Percentiles rank a stretch among this genome's conserved stretches.
Conservation (phyloP, 768 basidiomycete genomes). For the Amanita molliuscula region DNA sequence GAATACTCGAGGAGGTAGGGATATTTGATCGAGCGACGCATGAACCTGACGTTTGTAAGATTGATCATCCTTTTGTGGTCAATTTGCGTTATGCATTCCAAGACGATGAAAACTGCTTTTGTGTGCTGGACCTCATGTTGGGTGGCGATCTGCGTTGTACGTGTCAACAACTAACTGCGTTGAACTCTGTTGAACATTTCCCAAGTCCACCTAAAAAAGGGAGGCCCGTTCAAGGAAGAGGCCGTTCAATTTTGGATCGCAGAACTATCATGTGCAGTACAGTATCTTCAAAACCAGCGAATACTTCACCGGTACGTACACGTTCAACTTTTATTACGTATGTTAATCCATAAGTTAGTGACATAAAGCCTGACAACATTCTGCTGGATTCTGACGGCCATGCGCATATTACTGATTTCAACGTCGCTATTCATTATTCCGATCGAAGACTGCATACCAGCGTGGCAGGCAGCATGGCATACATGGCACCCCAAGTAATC, state of each 20-base stretch:
- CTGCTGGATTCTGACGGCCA: conserved; percentile 90
- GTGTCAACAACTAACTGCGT: conserved; percentile 19
- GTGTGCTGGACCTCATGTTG: conserved; percentile 93
- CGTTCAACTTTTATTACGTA: background rate
- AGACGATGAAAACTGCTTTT: conserved; percentile 96
- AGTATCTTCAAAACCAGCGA: conserved; percentile 82
- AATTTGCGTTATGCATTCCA: conserved; percentile 95
- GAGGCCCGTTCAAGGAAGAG: conserved; percentile 53
- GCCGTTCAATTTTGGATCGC: conserved; percentile 82
- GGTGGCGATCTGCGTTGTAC: conserved; percentile 88
- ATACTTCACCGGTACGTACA: conserved; percentile 85
- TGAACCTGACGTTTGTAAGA: conserved; percentile 27
- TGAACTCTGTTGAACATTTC: conserved; percentile 1
- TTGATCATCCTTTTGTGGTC: conserved; percentile 84
- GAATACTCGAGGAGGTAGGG: conserved; percentile 82
- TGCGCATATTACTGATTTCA: conserved; percentile 97
- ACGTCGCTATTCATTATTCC: conserved; percentile 97
- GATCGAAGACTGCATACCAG: conserved; percentile 81
- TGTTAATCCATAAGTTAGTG: conserved; percentile 34
- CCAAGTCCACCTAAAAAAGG: conserved; percentile 77
- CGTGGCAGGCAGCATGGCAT: conserved; percentile 97
- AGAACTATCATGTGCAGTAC: conserved; percentile 75
- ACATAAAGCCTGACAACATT: conserved; percentile 96
- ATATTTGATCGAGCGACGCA: conserved; percentile 2
- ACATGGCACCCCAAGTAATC: conserved; percentile 98